phyloP scores from a whole-genome alignment of 2,329 filamentous ascomycete genomes.

The Alternaria alternata region DNA sequence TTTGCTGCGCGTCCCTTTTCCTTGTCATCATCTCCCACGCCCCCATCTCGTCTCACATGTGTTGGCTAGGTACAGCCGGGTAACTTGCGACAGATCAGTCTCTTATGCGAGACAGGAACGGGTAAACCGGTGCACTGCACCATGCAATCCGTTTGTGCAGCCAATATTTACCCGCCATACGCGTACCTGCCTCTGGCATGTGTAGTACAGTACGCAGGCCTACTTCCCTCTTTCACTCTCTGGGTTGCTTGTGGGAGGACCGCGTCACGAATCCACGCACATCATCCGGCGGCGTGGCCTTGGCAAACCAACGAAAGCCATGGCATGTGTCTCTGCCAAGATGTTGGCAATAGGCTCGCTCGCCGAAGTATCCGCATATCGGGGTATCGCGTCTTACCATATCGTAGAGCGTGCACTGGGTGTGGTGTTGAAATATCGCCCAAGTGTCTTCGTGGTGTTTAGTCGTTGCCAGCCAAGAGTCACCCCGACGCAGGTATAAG shows the following conservation, averaged over 20 bases:
- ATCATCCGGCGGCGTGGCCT: slow-evolving; percentile 1
- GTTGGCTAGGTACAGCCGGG: slow-evolving; percentile 1
- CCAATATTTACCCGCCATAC: neutral
- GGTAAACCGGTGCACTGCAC: neutral
- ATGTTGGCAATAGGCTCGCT: neutral
- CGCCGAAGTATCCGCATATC: neutral
- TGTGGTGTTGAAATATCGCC: neutral
- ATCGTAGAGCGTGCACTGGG: neutral
- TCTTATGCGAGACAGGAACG: slow-evolving; percentile 1
- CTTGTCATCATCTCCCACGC: slow-evolving; percentile 1
- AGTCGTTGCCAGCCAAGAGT: neutral
- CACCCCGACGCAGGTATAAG: neutral
- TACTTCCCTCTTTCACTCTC: neutral
- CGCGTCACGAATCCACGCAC: slow-evolving; percentile 1
- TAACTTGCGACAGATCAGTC: neutral
- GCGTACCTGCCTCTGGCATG: neutral
- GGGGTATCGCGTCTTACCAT: neutral
- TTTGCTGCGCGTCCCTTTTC: slow-evolving; percentile 3
- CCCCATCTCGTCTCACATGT: slow-evolving; percentile 1
- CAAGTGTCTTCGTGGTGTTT: neutral
- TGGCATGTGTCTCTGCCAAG: slow-evolving; percentile 7
- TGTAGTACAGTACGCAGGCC: neutral
- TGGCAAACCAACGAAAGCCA: slow-evolving; percentile 7
- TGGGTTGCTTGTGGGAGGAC: neutral
- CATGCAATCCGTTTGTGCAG: neutral